Evolutionary conservation across 1,284 basidiomycete species (phyloP), one percentile per base, ranked within the genome.

Genomic region (Fomitopsis palustris): DNA sequence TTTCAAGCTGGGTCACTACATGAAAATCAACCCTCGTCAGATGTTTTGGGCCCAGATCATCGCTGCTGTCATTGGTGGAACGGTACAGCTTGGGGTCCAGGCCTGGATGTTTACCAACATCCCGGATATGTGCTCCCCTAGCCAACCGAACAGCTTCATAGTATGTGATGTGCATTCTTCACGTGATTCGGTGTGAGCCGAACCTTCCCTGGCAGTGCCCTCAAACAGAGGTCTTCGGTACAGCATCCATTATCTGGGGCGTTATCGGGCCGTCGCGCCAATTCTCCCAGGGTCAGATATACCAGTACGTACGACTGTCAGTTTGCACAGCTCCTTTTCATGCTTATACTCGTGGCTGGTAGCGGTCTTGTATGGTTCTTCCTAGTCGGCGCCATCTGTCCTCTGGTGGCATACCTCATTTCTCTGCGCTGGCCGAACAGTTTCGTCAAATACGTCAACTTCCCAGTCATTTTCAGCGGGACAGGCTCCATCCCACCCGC

Each of bases 381-480:
- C 81, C 75, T 85, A 52, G 64, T 83, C 52, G 85, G 85, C 21
- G 75, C 79, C 21, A 31, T 78, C n/a, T 72, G 73, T 38, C 85
- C 85, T 0, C n/a, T 77, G 29, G 55, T 74, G 21, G 71, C 71
- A 7, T 81, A 69, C 54, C 54, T 77, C 41, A 70, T 81, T 61
- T 71, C 74, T 47, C 70, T 72, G 55, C 71, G 67, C 62, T 82
- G 73, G 75, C 81, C 76, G 58, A 77, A 78, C 66, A 72, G 72
- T 23, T 72, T 74, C 68, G 66, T 78, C 54, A 76, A 78, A 58
- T 81, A 81, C 67, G 60, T 81, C 67, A 83, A 82, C 69, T 76
- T 78, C 69, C 81, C 80, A 3, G 78, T 87, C 58, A 76, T 84
- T 54, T 78, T 87, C 66, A 78, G 74, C 39, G 84, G 84, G 4